Conservation (phyloP, 1,284 basidiomycete genomes). For the Ustilago crameri region DNA sequence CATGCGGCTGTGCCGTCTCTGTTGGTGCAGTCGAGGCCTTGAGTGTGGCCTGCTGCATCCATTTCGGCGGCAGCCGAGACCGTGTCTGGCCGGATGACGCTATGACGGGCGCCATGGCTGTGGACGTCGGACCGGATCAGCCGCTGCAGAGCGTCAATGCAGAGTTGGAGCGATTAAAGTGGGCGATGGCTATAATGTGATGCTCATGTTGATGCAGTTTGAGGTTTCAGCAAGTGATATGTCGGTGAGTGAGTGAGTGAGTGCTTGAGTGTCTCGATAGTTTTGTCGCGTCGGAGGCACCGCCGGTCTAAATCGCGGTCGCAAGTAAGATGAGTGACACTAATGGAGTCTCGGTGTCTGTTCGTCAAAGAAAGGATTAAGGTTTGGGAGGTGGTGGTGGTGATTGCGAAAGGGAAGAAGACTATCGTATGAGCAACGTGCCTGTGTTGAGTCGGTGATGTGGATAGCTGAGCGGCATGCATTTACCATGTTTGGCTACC, state of each 20-base stretch:
- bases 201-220: background rate
- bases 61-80: slow-evolving; percentile 37
- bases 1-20: slow-evolving; percentile 35
- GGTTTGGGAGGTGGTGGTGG: too few species aligned
- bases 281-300: too few species aligned
- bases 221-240: background rate
- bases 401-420: too few species aligned
- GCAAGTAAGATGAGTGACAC: too few species aligned
- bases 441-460: too few species aligned
- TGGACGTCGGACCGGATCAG: background rate
- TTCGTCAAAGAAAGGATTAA: too few species aligned
- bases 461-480: too few species aligned
- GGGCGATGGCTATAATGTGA: background rate
- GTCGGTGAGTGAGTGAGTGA: background rate
- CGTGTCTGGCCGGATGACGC: slow-evolving; percentile 27
- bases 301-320: too few species aligned
- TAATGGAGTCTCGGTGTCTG: too few species aligned
- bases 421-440: too few species aligned
- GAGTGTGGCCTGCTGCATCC: slow-evolving; percentile 22
- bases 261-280: background rate
- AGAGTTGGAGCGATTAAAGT: background rate
- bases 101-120: slow-evolving; percentile 32
- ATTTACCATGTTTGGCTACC: too few species aligned
- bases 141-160: background rate
- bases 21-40: slow-evolving; percentile 12